Base-by-base conservation (phyloP, 2,329 filamentous ascomycete species). In the Madurella mycetomatis region DNA sequence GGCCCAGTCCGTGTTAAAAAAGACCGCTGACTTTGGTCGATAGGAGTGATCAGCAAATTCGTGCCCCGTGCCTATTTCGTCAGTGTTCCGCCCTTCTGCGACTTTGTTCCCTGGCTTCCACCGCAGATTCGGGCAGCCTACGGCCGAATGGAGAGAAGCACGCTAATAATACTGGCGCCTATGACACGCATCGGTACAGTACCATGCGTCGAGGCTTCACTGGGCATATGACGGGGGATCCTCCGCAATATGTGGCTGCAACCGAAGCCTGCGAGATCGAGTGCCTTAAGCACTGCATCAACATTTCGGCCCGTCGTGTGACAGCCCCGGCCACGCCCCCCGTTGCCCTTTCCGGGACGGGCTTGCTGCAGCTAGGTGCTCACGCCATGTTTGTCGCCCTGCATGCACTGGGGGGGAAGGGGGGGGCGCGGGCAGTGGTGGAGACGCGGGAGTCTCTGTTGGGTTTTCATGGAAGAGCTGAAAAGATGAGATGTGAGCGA, bases 291-390 rank as follows among this genome's bases (percentile, higher is more conserved):
- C 25, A 25, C 25, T n/a, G 25, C 41, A 11, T 11, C 5, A 17
- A 15, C 18, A 48, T 51, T 30, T 53, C 53, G 55, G 58, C 25
- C 58, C 53, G 58, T 46, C 48, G 58, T 56, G 55, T 56, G 51
- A 56, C 50, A 51, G 47, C 32, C 25, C 51, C 43, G 32, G 44
- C n/a, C 12, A 34, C 15, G 30, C 25, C 18, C 41, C 47, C 55
- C 52, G 49, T 40, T 44, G n/a, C 49, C 51, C 34, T 41, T 54
- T 58, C 53, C 41, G 51, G 55, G 39, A 58, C 48, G 51, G 51
- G 51, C 31, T 30, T 19, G 50, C 50, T 58, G 56, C 56, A 58
- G 47, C 41, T 42, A n/a, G n/a, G 9, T 40, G 32, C 48, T 41
- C 42, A 39, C 41, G 44, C 55, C 52, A 52, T 52, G 49, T 41